These are phyloP conservation scores for Calocybe cyanea DNA, from an alignment of 768 basidiomycete genomes.

Conservation along the genomic window DNA sequence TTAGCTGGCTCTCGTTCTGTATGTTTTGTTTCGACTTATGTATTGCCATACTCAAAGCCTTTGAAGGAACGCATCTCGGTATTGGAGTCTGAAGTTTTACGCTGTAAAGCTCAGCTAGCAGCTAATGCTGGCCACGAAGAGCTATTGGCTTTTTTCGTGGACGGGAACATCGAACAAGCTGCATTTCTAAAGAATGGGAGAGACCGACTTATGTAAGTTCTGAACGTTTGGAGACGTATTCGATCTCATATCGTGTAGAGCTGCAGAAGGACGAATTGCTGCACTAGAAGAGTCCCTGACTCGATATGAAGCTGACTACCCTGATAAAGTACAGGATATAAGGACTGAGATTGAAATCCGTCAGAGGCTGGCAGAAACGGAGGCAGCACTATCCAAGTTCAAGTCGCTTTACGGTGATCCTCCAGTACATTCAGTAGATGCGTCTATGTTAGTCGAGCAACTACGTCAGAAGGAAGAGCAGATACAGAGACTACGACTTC, in stretches of 20 bases:
- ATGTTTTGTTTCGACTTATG: slow-evolving; percentile 16
- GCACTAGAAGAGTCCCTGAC: slow-evolving; percentile 53
- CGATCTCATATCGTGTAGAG: slow-evolving; percentile 31
- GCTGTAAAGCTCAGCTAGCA: slow-evolving; percentile 75
- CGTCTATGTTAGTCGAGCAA: slow-evolving; percentile 44
- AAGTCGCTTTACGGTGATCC: slow-evolving; percentile 59
- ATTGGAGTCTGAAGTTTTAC: slow-evolving; percentile 66
- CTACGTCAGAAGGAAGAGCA: slow-evolving; percentile 69
- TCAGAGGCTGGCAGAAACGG: slow-evolving; percentile 42
- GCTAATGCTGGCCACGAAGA: slow-evolving; percentile 69
- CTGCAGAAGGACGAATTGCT: slow-evolving; percentile 43
- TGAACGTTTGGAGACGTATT: too few relatives aligned
- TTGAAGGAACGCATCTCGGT: slow-evolving; percentile 67
- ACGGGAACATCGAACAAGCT: slow-evolving; percentile 47
- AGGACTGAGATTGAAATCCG: slow-evolving; percentile 47
- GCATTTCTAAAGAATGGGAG: slow-evolving; percentile 53
- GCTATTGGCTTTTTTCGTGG: slow-evolving; percentile 66
- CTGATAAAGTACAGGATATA: slow-evolving; percentile 50
- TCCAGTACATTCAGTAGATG: slow-evolving; percentile 48
- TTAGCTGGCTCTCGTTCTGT: slow-evolving; percentile 63
- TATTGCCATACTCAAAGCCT: slow-evolving; percentile 11
- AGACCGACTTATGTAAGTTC: slow-evolving; percentile 50
- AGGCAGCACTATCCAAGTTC: slow-evolving; percentile 54
- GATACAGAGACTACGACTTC: slow-evolving; percentile 54
- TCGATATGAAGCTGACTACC: slow-evolving; percentile 43